These are phyloP conservation scores for Neonectria ditissima DNA, from an alignment of 2,329 filamentous ascomycete species.

Conservation along the genomic window DNA sequence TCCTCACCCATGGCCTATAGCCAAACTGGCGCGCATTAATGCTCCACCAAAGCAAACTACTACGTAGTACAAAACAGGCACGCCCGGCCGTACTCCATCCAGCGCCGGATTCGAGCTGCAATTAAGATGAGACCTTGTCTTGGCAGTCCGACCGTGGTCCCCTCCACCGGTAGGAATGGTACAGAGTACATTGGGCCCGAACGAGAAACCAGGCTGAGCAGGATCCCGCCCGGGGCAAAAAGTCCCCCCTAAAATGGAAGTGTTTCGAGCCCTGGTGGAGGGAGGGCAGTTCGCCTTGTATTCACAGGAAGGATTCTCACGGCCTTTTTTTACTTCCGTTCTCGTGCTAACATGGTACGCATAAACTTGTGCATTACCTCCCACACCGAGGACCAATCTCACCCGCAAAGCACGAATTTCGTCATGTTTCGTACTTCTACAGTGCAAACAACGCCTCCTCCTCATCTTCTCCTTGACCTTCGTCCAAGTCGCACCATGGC, in stretches of 20 bases:
- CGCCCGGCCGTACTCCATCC: neutral
- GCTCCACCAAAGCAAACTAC: slow-evolving; percentile 32
- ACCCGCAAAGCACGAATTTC: neutral
- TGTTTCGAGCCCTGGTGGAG: neutral
- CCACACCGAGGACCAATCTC: neutral
- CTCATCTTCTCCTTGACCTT: neutral
- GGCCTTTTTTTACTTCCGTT: neutral
- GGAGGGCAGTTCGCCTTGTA: neutral
- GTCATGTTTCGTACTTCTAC: neutral
- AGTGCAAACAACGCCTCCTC: neutral
- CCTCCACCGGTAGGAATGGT: slow-evolving; percentile 40
- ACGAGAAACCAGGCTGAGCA: slow-evolving; percentile 9
- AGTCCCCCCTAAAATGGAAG: neutral
- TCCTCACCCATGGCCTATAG: slow-evolving; percentile 4
- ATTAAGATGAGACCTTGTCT: slow-evolving; percentile 46
- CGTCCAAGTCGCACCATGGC: slow-evolving; percentile 18
- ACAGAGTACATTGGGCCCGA: slow-evolving; percentile 33
- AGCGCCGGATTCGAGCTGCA: slow-evolving; percentile 33
- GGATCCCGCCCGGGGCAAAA: neutral
- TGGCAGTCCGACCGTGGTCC: slow-evolving; percentile 33
- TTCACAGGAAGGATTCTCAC: neutral
- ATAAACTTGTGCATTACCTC: neutral
- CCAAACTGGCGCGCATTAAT: slow-evolving; percentile 4
- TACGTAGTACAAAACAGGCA: neutral
- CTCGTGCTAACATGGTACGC: neutral